phyloP scores from a whole-genome alignment of 306 rosid genomes.

The Vigna angularis region DNA sequence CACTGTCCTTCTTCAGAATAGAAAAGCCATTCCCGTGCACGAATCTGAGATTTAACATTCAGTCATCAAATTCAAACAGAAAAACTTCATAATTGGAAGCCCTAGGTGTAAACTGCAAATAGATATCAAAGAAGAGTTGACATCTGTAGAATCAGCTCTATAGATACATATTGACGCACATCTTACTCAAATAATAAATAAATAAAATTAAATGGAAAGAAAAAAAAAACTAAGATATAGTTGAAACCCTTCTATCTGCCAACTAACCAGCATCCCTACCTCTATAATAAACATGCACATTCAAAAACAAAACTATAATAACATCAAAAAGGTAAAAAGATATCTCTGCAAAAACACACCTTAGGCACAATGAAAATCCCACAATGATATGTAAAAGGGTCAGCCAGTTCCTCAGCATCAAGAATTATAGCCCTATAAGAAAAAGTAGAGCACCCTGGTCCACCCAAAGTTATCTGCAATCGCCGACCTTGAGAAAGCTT shows the following conservation, averaged over 20 bases:
- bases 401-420: constrained; percentile 77
- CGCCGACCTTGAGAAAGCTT: constrained; percentile 80
- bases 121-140: not conserved
- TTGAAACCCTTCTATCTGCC: constrained; percentile 15
- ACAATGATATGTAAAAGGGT: constrained; percentile 73
- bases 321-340: constrained; percentile 26
- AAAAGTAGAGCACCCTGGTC: constrained; percentile 70
- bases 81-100: constrained; percentile 17
- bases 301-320: not conserved
- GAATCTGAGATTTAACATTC: constrained; percentile 65
- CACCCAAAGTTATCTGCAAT: constrained; percentile 76
- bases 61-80: constrained; percentile 41
- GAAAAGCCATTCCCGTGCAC: constrained; percentile 92
- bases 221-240: constrained; percentile 10
- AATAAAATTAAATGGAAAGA: not conserved
- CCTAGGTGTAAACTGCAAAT: constrained; percentile 2
- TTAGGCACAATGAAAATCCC: constrained; percentile 97
- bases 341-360: constrained; percentile 56
- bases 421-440: constrained; percentile 80
- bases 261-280: constrained; percentile 5
- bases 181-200: not conserved
- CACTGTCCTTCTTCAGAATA: constrained; percentile 97
- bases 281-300: not conserved
- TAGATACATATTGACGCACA: not conserved
- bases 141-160: not conserved